Evolutionary conservation across 768 basidiomycete genomes (phyloP).

Genomic region (Tricholoma flavovirens): DNA sequence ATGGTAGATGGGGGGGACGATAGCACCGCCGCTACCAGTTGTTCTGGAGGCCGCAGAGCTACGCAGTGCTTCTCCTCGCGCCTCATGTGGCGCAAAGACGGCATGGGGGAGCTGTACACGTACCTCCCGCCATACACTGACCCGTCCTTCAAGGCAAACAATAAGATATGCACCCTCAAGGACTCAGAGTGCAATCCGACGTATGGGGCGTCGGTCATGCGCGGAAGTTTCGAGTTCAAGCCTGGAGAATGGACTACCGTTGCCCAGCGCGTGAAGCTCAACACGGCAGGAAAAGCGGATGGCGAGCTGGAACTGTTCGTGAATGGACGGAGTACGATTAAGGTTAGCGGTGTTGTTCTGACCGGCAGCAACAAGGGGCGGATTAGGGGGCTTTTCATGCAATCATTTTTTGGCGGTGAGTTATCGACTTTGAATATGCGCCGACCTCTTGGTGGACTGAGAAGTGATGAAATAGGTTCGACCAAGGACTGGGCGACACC

Average conservation of each 20-base stretch:
- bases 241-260: conserved; percentile 66
- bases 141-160: conserved; percentile 37
- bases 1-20: conserved; percentile 50
- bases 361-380: conserved; percentile 41
- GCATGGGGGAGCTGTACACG: conserved; percentile 63
- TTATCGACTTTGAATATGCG: neutral
- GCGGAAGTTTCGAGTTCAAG: conserved; percentile 60
- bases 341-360: conserved; percentile 48
- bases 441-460: neutral
- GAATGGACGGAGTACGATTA: conserved; percentile 60
- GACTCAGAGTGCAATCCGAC: conserved; percentile 50
- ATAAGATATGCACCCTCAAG: conserved; percentile 44
- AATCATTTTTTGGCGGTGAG: conserved; percentile 76
- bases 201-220: conserved; percentile 64
- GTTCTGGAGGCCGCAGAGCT: conserved; percentile 60
- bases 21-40: conserved; percentile 40
- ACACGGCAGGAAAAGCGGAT: conserved; percentile 62
- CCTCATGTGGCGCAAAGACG: conserved; percentile 63
- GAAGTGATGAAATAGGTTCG: conserved; percentile 20
- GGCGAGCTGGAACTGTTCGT: conserved; percentile 68
- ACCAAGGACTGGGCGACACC: conserved; percentile 49
- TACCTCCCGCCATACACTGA: conserved; percentile 52
- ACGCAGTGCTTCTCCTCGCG: conserved; percentile 57
- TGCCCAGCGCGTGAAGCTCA: conserved; percentile 65
- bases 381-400: conserved; percentile 64